Percentiles rank a stretch among this genome's conserved stretches.
These are phyloP conservation scores for Nicotiana rustica DNA, from an alignment of 305 asterid species.

Conservation along the genomic window DNA sequence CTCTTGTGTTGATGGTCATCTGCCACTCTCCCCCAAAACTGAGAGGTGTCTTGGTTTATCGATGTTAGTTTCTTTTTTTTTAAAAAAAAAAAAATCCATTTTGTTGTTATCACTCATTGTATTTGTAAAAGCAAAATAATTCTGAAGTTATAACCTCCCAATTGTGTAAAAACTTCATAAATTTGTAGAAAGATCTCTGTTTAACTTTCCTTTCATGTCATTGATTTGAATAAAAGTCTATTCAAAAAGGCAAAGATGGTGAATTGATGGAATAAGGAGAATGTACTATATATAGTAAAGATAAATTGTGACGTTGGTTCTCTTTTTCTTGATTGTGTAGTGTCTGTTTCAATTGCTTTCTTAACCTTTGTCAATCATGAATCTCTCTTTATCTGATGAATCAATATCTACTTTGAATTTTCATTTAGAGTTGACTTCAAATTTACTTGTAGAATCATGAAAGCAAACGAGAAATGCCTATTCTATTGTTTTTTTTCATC, in stretches of 20 bases:
- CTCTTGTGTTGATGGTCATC: conserved; percentile 42
- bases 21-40: conserved; percentile 42
- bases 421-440: not conserved
- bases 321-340: not conserved
- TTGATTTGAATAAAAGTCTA: not conserved
- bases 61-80: conserved; percentile 16
- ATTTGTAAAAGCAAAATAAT: not conserved
- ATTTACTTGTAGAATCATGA: not conserved
- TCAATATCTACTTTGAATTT: not conserved
- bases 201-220: not conserved
- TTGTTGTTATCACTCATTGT: conserved; percentile 19
- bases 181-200: not conserved
- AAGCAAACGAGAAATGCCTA: not conserved
- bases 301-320: not conserved
- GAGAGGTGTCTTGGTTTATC: conserved; percentile 41
- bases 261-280: not conserved
- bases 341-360: not conserved
- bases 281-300: not conserved
- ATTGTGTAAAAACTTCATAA: not conserved
- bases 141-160: not conserved
- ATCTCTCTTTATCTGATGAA: not conserved
- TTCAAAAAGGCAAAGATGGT: not conserved
- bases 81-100: not conserved
- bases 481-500: too few species aligned
- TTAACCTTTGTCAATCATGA: not conserved